Conservation (phyloP, 108 stramenopile genomes). For the Pseudonitzschia pungens region DNA sequence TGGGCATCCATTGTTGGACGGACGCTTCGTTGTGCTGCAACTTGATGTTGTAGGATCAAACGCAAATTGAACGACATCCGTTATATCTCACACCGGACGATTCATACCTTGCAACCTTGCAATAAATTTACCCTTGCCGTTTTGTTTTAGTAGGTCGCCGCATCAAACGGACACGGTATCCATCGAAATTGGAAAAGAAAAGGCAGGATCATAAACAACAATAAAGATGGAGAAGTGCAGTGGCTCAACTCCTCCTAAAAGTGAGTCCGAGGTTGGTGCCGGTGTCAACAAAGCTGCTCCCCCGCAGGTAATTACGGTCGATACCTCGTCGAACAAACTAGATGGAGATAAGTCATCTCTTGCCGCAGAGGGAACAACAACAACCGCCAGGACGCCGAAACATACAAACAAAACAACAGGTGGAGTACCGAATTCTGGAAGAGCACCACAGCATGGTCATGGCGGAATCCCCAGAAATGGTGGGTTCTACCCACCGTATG, state of each 20-base stretch:
- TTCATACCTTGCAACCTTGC: slow-evolving; percentile 11
- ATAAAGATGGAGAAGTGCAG: slow-evolving; percentile 17
- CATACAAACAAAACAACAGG: slow-evolving; percentile 48
- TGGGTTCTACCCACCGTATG: slow-evolving; percentile 30
- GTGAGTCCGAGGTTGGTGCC: not conserved
- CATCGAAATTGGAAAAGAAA: slow-evolving; percentile 11
- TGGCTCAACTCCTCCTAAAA: slow-evolving; percentile 16
- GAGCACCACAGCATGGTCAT: slow-evolving; percentile 9
- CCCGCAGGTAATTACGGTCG: slow-evolving; percentile 18
- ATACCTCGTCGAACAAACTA: slow-evolving; percentile 17
- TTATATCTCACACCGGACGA: slow-evolving; percentile 10
- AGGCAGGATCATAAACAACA: not conserved
- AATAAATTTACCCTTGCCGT: slow-evolving; percentile 8
- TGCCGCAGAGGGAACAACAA: slow-evolving; percentile 12
- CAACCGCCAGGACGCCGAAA: slow-evolving; percentile 50
- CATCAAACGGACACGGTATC: slow-evolving; percentile 15
- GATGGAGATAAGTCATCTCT: slow-evolving; percentile 5
- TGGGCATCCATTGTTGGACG: not conserved
- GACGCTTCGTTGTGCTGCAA: not conserved
- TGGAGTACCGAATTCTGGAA: slow-evolving; percentile 5
- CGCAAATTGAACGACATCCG: slow-evolving; percentile 16
- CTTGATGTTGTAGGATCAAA: not conserved
- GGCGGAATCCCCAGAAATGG: slow-evolving; percentile 8
- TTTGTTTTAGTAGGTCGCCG: slow-evolving; percentile 1
- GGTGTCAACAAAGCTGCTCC: slow-evolving; percentile 8